Conservation (phyloP, 106 monocot genomes). For the Vanilla planifolia region DNA sequence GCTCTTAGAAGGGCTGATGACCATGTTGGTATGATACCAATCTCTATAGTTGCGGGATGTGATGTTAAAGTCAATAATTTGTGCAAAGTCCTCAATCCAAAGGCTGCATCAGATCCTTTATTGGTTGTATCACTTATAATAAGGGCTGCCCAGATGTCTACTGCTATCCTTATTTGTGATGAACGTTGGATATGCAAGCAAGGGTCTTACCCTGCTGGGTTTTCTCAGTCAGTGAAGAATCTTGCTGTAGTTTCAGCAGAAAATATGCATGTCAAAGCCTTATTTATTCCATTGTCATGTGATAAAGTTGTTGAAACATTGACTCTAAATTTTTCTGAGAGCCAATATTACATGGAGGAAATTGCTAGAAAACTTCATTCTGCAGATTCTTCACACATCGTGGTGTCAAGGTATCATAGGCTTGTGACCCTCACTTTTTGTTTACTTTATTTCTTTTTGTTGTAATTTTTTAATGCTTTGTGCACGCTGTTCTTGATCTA, state of each 20-base stretch:
- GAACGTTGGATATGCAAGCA: constrained; percentile 48
- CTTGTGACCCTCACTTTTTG: neutral
- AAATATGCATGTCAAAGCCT: constrained; percentile 26
- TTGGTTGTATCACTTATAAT: constrained; percentile 39
- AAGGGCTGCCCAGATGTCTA: constrained; percentile 51
- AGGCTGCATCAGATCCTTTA: constrained; percentile 63
- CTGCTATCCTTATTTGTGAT: constrained; percentile 27
- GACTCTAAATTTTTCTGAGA: constrained; percentile 32
- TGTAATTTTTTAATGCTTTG: neutral
- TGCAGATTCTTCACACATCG: constrained; percentile 56
- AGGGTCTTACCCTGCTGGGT: constrained; percentile 30
- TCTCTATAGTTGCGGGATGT: constrained; percentile 55
- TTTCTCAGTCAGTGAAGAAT: constrained; percentile 22
- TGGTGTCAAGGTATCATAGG: constrained; percentile 63
- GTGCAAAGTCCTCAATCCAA: constrained; percentile 63
- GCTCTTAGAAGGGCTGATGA: constrained; percentile 42
- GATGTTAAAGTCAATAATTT: constrained; percentile 63
- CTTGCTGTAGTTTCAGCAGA: constrained; percentile 11
- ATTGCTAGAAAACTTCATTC: constrained; percentile 53
- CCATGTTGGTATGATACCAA: constrained; percentile 48
- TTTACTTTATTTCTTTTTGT: constrained; percentile 1
- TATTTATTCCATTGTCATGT: constrained; percentile 41
- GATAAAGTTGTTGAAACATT: constrained; percentile 39
- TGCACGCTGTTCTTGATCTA: constrained; percentile 22
- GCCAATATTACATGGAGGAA: constrained; percentile 70